A percentile compares a stretch with the other conserved stretches of the same genome.
Evolutionary conservation across 495 filamentous ascomycete genomes (phyloP).

Genomic region (Darksidea phi): DNA sequence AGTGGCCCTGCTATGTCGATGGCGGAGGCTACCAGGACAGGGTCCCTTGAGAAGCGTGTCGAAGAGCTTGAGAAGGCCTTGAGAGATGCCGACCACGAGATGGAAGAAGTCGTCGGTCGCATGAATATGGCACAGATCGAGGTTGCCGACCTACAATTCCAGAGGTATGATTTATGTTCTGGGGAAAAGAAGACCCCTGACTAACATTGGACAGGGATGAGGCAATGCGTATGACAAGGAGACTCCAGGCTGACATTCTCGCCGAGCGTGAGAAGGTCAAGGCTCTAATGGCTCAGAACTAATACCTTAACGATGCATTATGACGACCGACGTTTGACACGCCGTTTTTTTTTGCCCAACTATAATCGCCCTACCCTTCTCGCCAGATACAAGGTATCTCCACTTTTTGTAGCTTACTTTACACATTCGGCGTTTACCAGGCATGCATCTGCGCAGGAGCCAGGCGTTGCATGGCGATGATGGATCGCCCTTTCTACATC

Average conservation of each 20-base stretch:
- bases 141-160: slow-evolving; percentile 85
- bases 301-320: slow-evolving; percentile 5
- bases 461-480: background rate
- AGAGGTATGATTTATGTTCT: slow-evolving; percentile 55
- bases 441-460: background rate
- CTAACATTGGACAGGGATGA: slow-evolving; percentile 64
- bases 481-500: background rate
- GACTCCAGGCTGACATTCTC: slow-evolving; percentile 64
- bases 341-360: background rate
- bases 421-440: background rate
- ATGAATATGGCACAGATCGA: slow-evolving; percentile 96
- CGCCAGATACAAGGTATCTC: background rate
- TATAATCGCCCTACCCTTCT: background rate
- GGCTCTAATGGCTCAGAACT: slow-evolving; percentile 38
- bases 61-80: slow-evolving; percentile 81
- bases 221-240: slow-evolving; percentile 76
- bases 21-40: slow-evolving; percentile 66
- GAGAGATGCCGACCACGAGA: slow-evolving; percentile 79
- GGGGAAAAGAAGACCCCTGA: background rate
- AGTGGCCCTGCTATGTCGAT: slow-evolving; percentile 56
- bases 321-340: background rate
- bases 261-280: slow-evolving; percentile 58
- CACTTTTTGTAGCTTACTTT: background rate
- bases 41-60: slow-evolving; percentile 66
- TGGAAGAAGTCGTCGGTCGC: slow-evolving; percentile 84